Conservation (phyloP, 192 early-diverging fungal genomes). For the Backusella liffmaniae region DNA sequence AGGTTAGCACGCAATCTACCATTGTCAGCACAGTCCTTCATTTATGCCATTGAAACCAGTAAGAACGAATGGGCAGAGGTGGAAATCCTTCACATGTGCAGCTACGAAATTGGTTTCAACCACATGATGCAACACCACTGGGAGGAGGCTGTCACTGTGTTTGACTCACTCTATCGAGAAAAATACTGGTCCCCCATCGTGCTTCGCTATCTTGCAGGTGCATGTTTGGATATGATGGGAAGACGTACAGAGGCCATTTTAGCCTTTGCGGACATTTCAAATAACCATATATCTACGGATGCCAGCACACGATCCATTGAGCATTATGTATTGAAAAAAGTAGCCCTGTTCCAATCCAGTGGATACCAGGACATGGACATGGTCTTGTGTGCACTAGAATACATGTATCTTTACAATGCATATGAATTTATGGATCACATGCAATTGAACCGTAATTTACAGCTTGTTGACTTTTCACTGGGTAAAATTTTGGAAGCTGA, state of each 20-base stretch:
- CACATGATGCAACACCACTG: slow-evolving; percentile 30
- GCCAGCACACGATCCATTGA: slow-evolving; percentile 43
- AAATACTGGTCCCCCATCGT: slow-evolving; percentile 52
- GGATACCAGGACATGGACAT: slow-evolving; percentile 43
- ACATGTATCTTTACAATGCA: slow-evolving; percentile 50
- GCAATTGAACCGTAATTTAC: slow-evolving; percentile 20
- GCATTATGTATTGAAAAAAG: slow-evolving; percentile 47
- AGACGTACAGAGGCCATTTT: slow-evolving; percentile 70
- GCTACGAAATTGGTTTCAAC: slow-evolving; percentile 32
- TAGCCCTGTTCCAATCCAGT: slow-evolving; percentile 41
- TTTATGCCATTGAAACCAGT: slow-evolving; percentile 34
- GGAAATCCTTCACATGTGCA: slow-evolving; percentile 24
- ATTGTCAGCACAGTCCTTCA: slow-evolving; percentile 30
- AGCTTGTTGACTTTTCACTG: slow-evolving; percentile 19
- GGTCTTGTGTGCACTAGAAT: slow-evolving; percentile 44
- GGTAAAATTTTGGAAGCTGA: slow-evolving; percentile 27
- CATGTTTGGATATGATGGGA: slow-evolving; percentile 52
- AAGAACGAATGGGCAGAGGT: slow-evolving; percentile 35
- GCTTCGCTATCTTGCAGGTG: slow-evolving; percentile 46
- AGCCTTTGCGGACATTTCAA: slow-evolving; percentile 53
- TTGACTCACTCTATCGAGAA: slow-evolving; percentile 28
- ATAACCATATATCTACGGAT: slow-evolving; percentile 36
- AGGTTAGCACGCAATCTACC: slow-evolving; percentile 27
- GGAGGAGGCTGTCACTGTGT: slow-evolving; percentile 14
- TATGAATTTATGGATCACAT: slow-evolving; percentile 45